phyloP scores from a whole-genome alignment of 805 yeast species.

The Schwanniomyces occidentalis region DNA sequence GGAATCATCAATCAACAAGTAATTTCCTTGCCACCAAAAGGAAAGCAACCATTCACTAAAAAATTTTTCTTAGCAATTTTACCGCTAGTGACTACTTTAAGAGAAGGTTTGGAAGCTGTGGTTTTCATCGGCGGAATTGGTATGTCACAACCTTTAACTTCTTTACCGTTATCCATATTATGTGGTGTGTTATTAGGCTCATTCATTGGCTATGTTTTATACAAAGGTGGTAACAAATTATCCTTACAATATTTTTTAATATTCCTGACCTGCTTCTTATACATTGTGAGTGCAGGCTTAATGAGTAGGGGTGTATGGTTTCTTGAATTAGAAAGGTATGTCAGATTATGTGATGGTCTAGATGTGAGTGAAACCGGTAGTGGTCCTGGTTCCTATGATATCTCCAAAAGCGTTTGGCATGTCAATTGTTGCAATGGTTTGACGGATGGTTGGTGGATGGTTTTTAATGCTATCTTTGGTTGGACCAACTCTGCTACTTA shows the following conservation, averaged over 20 bases:
- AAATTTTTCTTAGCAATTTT: constrained; percentile 71
- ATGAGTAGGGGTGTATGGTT: constrained; percentile 90
- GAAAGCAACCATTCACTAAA: constrained; percentile 36
- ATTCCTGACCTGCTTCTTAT: constrained; percentile 74
- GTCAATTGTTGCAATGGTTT: constrained; percentile 93
- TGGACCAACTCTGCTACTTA: constrained; percentile 95
- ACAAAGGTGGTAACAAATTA: constrained; percentile 75
- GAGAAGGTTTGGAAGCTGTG: constrained; percentile 92
- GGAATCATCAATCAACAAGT: constrained; percentile 1
- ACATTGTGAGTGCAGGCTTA: constrained; percentile 83
- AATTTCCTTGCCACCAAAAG: not conserved
- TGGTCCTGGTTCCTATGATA: constrained; percentile 92
- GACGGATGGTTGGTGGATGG: constrained; percentile 92
- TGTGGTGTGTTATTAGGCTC: constrained; percentile 61
- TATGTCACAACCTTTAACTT: constrained; percentile 62
- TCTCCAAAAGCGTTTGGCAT: constrained; percentile 81
- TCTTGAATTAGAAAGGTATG: constrained; percentile 75
- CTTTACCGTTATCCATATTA: constrained; percentile 56
- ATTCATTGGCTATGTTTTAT: constrained; percentile 64
- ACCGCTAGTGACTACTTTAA: constrained; percentile 81
- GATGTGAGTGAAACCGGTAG: constrained; percentile 87
- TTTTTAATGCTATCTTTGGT: constrained; percentile 83
- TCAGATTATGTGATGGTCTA: constrained; percentile 71
- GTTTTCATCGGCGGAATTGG: constrained; percentile 87
- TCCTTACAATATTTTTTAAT: constrained; percentile 75